Evolutionary conservation across 2,329 filamentous ascomycete genomes (phyloP).

Genomic region (Clonostachys sp.): DNA sequence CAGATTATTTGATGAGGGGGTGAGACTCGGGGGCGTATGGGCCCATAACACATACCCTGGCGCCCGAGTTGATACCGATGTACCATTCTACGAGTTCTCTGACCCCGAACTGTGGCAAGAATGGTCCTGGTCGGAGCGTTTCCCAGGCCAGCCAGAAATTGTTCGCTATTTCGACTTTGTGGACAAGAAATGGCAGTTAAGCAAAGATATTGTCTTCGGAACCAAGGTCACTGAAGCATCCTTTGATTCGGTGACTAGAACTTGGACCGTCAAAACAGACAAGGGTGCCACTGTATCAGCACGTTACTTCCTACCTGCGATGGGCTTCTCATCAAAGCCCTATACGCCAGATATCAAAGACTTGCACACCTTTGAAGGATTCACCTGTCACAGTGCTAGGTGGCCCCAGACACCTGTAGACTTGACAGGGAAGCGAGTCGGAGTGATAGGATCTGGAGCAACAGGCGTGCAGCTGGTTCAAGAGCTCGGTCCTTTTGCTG

Average conservation of each 20-base stretch:
- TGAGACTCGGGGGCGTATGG: constrained; percentile 19
- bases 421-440: constrained; percentile 43
- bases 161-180: constrained; percentile 33
- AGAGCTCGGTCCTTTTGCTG: constrained; percentile 3
- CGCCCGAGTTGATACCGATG: constrained; percentile 20
- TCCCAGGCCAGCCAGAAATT: constrained; percentile 23
- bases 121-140: constrained; percentile 31
- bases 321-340: constrained; percentile 32
- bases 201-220: constrained; percentile 32
- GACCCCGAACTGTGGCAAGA: constrained; percentile 23
- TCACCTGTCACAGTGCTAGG: not conserved
- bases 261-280: constrained; percentile 31
- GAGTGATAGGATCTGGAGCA: constrained; percentile 51
- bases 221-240: constrained; percentile 26
- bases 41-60: constrained; percentile 27
- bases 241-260: constrained; percentile 21
- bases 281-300: constrained; percentile 21
- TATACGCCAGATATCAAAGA: constrained; percentile 26
- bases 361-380: constrained; percentile 5
- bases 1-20: not conserved
- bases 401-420: constrained; percentile 13
- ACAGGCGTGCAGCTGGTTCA: constrained; percentile 50
- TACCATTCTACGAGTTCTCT: constrained; percentile 16
- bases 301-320: constrained; percentile 29
- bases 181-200: constrained; percentile 27